Evolutionary conservation across 257 asterid species (phyloP), one percentile per base, ranked within the genome.

Genomic region (Prunella vulgaris): DNA sequence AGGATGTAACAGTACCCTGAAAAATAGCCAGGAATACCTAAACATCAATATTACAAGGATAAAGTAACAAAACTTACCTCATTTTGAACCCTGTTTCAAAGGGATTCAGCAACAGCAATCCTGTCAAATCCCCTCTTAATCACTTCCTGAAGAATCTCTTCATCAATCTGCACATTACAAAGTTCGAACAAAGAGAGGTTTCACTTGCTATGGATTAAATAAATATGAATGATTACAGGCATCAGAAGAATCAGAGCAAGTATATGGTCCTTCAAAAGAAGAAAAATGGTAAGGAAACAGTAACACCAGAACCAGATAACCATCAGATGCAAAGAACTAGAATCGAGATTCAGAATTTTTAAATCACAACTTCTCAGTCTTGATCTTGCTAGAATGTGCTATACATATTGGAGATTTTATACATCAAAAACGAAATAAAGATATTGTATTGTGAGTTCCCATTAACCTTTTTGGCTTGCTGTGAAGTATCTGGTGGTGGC

Each of bases 141-240:
- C n/a, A n/a, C n/a, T n/a, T n/a, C n/a, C 96, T 96, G 93, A 64
- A 92, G 94, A 78, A 92, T 89, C 53, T 92, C 96, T 84, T 92
- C 98, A 66, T 89, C 96, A 25, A 92, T 85, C 97, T 91, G 90
- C 84, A 69, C 60, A 66, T 24, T 46, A 42, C 12, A 57, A 57
- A 56, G 58, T 52, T 49, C 14, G 20, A 68, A 71, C n/a, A 37
- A 35, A 62, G 37, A 24, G 7, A 57, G 13, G 60, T 40, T 44
- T 44, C 7, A 44, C 44, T 56, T 61, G 57, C 48, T 59, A 63
- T 25, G 62, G 33, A 60, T 7, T 56, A 24, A 69, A 72, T 42
- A 37, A 18, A 35, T 12, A 24, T n/a, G 27, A 68, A 68, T 66
- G 52, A 68, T 51, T 10, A 3, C 59, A 17, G 18, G 27, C 25